Evolutionary conservation across 257 asterid species (phyloP).

Genomic region (Marsdenia floribunda): DNA sequence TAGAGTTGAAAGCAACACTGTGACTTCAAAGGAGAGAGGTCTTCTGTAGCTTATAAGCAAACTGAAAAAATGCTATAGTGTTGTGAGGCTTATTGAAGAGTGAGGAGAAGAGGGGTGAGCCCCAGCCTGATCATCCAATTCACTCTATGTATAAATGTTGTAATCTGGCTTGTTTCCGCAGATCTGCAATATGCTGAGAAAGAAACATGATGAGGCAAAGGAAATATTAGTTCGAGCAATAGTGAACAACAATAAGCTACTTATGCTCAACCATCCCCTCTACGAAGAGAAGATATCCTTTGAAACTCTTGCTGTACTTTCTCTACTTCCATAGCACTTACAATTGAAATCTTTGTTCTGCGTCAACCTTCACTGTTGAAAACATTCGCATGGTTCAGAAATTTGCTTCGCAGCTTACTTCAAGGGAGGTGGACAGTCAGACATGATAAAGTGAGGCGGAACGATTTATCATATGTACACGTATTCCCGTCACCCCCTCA

Average conservation of each 20-base stretch:
- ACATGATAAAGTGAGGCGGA: conserved; percentile 1
- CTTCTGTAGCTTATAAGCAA: conserved; percentile 9
- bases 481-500: neutral
- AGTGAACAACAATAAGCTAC: conserved; percentile 76
- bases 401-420: conserved; percentile 35
- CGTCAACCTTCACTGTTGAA: conserved; percentile 41
- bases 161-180: conserved; percentile 29
- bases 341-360: conserved; percentile 5
- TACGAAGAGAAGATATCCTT: conserved; percentile 85
- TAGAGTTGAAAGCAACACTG: neutral
- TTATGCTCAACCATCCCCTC: conserved; percentile 70
- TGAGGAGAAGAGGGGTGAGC: neutral
- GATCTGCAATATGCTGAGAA: conserved; percentile 76
- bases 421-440: conserved; percentile 6
- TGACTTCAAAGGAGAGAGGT: neutral
- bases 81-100: neutral
- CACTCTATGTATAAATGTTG: neutral
- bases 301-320: neutral
- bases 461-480: neutral
- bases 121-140: neutral
- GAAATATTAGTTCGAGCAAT: conserved; percentile 62
- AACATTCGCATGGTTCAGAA: conserved; percentile 59
- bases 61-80: neutral
- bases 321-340: neutral
- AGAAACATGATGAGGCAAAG: conserved; percentile 77